A percentile compares a stretch with the other conserved stretches of the same genome.
Conservation (phyloP, 1,284 basidiomycete genomes). For the Wallemia mellicola region DNA sequence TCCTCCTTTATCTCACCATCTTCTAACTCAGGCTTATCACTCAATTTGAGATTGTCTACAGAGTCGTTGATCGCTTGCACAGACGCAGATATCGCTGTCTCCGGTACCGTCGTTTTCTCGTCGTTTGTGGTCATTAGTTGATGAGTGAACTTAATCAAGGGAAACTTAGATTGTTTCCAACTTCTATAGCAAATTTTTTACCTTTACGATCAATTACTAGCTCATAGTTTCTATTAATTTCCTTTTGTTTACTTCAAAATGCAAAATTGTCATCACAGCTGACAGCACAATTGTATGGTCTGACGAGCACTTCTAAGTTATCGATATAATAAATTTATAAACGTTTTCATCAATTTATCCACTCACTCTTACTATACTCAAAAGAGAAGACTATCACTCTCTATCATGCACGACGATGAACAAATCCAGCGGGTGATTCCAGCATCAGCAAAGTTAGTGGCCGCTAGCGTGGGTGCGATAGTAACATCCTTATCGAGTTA, state of each 20-base stretch:
- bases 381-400: background rate
- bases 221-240: too few relatives aligned
- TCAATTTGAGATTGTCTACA: slow-evolving; percentile 13
- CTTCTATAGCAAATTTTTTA: background rate
- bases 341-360: background rate
- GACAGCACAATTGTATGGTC: background rate
- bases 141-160: slow-evolving; percentile 1
- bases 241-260: background rate
- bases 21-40: slow-evolving; percentile 5
- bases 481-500: slow-evolving; percentile 53
- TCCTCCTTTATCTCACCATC: slow-evolving; percentile 12
- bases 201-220: too few relatives aligned
- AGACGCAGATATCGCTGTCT: slow-evolving; percentile 6
- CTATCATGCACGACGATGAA: background rate
- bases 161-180: slow-evolving; percentile 3
- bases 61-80: slow-evolving; percentile 8
- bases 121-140: slow-evolving; percentile 2
- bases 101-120: slow-evolving; percentile 5
- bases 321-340: background rate
- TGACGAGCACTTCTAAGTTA: background rate
- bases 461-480: slow-evolving; percentile 47
- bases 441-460: slow-evolving; percentile 28
- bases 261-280: background rate
- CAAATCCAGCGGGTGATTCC: background rate
- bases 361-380: too few relatives aligned